Base-by-base conservation (phyloP, 2,329 filamentous ascomycete species). In the Diaporthe aspalathi region DNA sequence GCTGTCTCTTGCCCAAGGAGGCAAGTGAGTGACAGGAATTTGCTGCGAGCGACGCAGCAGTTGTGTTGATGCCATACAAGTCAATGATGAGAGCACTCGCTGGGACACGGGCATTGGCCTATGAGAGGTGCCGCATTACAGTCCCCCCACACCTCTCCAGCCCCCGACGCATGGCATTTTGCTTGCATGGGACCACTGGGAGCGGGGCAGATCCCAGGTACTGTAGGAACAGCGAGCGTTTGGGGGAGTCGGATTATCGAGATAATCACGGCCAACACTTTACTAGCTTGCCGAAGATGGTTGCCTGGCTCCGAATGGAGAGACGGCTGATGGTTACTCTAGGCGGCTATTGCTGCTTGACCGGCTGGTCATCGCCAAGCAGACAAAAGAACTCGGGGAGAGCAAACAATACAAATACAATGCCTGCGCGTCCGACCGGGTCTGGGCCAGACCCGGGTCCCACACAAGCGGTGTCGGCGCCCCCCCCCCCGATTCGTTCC, bases 41-140 rank as follows among this genome's bases (percentile, higher is more conserved):
- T n/a, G 17, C 24, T 17, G 17, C 17, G 32, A 74, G 66, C 70
- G 50, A 74, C 71, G 73, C 38, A 70, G 72, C 72, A 60, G 67
- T 67, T 53, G 73, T 73, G 73, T 70, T 73, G 70, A 63, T 53
- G 69, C 47, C 29, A 56, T 65, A 47, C 56, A 63, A 67, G 35
- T 65, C 65, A 43, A 72, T 56, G 49, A 72, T 72, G 70, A 72
- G 70, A 57, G 54, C 56, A 71, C 38, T 57, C 56, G 11, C 9
- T 27, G 43, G 47, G 62, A 38, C 16, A 45, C 11, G 12, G 43
- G 27, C 32, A 52, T 35, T 32, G 35, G 70, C 70, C 70, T 72
- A 72, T 72, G 65, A 63, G 66, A 69, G 66, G 35, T 35, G 27
- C 29, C 17, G 66, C 27, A 72, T 72, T 72, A 66, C 49, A 16